phyloP scores from a whole-genome alignment of 495 filamentous ascomycete genomes.

The Hypoxylon fragiforme region DNA sequence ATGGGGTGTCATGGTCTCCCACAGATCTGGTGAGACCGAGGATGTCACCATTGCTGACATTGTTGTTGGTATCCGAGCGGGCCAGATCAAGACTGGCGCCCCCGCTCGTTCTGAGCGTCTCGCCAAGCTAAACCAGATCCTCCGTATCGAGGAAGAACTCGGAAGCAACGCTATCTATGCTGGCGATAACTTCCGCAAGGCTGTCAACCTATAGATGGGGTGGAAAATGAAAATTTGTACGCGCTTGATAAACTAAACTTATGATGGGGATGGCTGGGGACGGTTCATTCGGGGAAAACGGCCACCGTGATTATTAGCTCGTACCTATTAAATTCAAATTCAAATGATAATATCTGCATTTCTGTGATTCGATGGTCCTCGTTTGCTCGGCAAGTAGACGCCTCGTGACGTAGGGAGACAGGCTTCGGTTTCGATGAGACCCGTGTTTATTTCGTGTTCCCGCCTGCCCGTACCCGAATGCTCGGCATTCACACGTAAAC shows the following conservation, averaged over 20 bases:
- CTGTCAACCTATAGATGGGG: slow-evolving; percentile 75
- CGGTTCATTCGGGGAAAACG: slow-evolving; percentile 35
- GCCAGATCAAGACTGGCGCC: slow-evolving; percentile 99
- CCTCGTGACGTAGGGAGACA: too few relatives aligned
- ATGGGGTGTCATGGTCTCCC: slow-evolving; percentile 99
- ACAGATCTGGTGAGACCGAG: slow-evolving; percentile 98
- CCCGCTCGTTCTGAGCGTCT: slow-evolving; percentile 94
- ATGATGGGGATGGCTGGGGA: slow-evolving; percentile 37
- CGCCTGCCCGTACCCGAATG: slow-evolving; percentile 12
- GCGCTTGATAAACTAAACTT: slow-evolving; percentile 30
- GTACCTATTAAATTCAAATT: slow-evolving; percentile 29
- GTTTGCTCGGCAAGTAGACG: too few relatives aligned
- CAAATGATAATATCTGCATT: too few relatives aligned
- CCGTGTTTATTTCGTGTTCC: slow-evolving; percentile 2
- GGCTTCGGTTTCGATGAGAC: too few relatives aligned
- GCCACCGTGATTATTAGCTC: slow-evolving; percentile 35
- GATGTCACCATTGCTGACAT: slow-evolving; percentile 99
- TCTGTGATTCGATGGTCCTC: too few relatives aligned
- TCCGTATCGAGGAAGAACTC: slow-evolving; percentile 99
- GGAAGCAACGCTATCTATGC: slow-evolving; percentile 88
- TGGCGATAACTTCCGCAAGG: slow-evolving; percentile 84
- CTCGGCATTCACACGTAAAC: slow-evolving; percentile 27
- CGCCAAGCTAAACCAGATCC: slow-evolving; percentile 99
- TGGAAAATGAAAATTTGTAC: slow-evolving; percentile 5
- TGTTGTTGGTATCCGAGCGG: slow-evolving; percentile 90